Conservation (phyloP, 768 basidiomycete species). For the Candolleomyces aberdarensis region DNA sequence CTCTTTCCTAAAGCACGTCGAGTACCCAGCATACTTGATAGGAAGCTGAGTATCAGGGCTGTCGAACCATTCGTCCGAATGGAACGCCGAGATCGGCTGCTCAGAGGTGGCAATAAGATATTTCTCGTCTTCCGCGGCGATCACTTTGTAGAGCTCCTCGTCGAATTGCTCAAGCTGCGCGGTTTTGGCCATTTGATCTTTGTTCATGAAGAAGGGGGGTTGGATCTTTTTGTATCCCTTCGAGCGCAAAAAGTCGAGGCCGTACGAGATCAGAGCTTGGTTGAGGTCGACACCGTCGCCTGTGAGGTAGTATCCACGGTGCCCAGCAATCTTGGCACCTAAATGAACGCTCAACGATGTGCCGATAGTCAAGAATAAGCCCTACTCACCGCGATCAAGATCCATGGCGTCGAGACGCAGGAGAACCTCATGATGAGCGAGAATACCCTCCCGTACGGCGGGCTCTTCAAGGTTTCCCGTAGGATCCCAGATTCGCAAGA, state of each 20-base stretch:
- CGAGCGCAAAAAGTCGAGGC: constrained; percentile 86
- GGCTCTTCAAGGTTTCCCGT: constrained; percentile 70
- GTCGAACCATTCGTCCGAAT: constrained; percentile 98
- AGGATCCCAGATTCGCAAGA: constrained; percentile 83
- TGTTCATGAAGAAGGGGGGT: constrained; percentile 98
- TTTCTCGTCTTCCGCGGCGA: constrained; percentile 90
- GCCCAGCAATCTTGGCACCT: constrained; percentile 92
- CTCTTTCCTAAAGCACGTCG: constrained; percentile 98
- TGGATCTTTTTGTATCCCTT: constrained; percentile 90
- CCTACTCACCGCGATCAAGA: constrained; percentile 80
- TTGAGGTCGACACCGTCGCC: constrained; percentile 97
- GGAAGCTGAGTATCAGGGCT: constrained; percentile 91
- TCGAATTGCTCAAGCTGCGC: constrained; percentile 98
- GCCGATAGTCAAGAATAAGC: background rate
- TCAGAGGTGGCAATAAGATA: constrained; percentile 99
- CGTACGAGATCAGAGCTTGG: constrained; percentile 92
- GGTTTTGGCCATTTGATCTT: constrained; percentile 95
- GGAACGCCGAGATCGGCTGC: constrained; percentile 95
- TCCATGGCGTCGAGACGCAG: constrained; percentile 94
- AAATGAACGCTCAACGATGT: constrained; percentile 5
- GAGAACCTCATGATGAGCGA: constrained; percentile 98
- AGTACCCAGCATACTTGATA: constrained; percentile 82
- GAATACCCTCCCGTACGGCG: constrained; percentile 68
- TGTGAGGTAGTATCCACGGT: constrained; percentile 94
- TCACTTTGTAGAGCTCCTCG: constrained; percentile 97